A percentile compares a stretch with the other conserved stretches of the same genome.
Conservation (phyloP, 495 filamentous ascomycete genomes). For the Penicillium pancosmium region DNA sequence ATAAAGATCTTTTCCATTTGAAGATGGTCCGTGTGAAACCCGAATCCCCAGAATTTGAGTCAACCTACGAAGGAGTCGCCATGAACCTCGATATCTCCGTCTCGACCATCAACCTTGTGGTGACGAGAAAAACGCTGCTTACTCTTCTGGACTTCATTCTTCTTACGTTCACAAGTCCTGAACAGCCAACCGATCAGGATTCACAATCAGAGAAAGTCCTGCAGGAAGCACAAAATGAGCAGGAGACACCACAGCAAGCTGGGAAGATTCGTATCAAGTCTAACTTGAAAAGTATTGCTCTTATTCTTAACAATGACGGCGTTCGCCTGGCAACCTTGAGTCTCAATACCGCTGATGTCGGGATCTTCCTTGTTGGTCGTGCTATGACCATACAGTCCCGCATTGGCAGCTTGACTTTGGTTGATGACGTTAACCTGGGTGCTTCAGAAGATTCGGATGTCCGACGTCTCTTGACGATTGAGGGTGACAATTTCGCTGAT, state of each 20-base stretch:
- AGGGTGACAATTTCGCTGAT: constrained; percentile 95
- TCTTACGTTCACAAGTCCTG: constrained; percentile 85
- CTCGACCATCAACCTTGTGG: constrained; percentile 92
- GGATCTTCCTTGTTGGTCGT: constrained; percentile 81
- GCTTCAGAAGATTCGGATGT: constrained; percentile 78
- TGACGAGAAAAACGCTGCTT: constrained; percentile 89
- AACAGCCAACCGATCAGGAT: constrained; percentile 41
- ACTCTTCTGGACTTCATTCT: constrained; percentile 96
- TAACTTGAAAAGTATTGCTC: constrained; percentile 85
- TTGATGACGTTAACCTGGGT: constrained; percentile 94
- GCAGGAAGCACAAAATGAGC: constrained; percentile 43
- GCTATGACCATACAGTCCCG: constrained; percentile 84
- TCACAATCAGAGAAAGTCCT: constrained; percentile 47
- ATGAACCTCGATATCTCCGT: constrained; percentile 90
- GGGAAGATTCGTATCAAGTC: constrained; percentile 82
- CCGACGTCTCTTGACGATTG: constrained; percentile 86
- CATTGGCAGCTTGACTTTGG: constrained; percentile 81
- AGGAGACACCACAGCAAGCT: constrained; percentile 41
- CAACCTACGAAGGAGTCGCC: constrained; percentile 87
- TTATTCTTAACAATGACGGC: constrained; percentile 98
- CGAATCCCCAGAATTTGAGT: constrained; percentile 90
- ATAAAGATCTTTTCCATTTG: constrained; percentile 82
- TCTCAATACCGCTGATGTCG: constrained; percentile 87
- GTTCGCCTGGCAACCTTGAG: constrained; percentile 91
- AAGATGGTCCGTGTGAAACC: constrained; percentile 88